Evolutionary conservation across 352 stramenopile species (phyloP), one percentile per base, ranked within the genome.

Genomic region (Globisporangium takayamanum): DNA sequence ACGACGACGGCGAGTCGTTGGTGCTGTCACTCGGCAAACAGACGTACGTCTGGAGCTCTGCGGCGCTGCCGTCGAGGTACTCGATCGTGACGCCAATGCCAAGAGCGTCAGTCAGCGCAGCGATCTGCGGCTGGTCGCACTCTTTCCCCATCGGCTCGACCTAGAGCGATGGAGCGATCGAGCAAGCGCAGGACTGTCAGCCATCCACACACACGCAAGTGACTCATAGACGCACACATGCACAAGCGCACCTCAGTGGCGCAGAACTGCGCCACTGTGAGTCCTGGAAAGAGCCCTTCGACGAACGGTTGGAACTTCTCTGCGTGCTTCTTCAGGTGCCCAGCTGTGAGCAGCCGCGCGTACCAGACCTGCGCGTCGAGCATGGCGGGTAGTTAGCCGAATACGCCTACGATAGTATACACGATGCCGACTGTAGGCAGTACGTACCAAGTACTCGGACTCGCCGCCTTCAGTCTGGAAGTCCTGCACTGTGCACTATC

Each of bases 141-240:
- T 98, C 94, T 48, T 93, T 94, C 28, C 91, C 89, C 86, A 97
- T 96, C 0, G 92, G 91, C 60, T 97, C 91, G 22, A 98, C 87
- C 78, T 97, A 53, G 22, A 33, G n/a, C 8, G 33, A 52, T 12
- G 59, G n/a, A 3, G 37, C 16, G 12, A 50, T 22, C 22, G 45
- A 5, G 33, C 16, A 33, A 3, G 33, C 11, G 42, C 5, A 0
- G 18, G 41, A 5, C 18, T 20, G 14, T 18, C 12, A 36, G 26
- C 26, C 28, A 16, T 37, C 7, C 39, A 22, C 26, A 49, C 33
- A 55, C 14, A 0, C 2, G 42, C 26, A 16, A 33, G 25, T 20
- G n/a, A 56, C 33, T 66, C 42, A 12, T 6, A 54, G 1, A 5
- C 53, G 30, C 26, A 15, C 26, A n/a, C 1, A 11, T 2, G 26